Evolutionary conservation across 306 rosid genomes (phyloP).

Genomic region (Cicer cuneatum): DNA sequence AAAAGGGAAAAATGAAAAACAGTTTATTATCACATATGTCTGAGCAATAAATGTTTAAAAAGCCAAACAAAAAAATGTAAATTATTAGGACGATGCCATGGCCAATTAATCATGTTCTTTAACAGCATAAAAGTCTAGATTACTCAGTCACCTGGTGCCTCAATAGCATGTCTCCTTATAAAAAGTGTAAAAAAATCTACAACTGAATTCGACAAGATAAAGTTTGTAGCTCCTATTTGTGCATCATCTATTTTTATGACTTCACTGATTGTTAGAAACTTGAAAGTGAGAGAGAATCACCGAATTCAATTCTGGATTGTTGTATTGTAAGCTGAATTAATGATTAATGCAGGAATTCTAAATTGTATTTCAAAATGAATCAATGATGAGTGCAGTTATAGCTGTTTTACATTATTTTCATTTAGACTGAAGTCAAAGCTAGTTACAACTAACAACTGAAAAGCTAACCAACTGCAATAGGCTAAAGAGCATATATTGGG

Average conservation of each 20-base stretch:
- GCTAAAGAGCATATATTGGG: background rate
- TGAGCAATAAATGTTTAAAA: conserved; percentile 13
- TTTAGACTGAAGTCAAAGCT: conserved; percentile 2
- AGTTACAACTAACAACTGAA: conserved; percentile 11
- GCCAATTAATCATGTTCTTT: conserved; percentile 10
- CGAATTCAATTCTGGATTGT: too few species aligned
- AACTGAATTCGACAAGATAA: too few species aligned
- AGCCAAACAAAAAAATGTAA: background rate
- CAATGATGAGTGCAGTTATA: background rate
- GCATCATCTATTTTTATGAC: conserved; percentile 7
- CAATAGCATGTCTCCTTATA: background rate
- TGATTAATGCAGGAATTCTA: too few species aligned
- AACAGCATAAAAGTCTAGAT: conserved; percentile 7
- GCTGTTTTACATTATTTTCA: background rate
- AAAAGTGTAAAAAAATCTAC: background rate
- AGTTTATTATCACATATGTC: background rate
- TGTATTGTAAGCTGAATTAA: too few species aligned
- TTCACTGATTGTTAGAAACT: background rate
- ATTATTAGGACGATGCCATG: conserved; percentile 4
- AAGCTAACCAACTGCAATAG: conserved; percentile 4
- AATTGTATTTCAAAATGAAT: too few species aligned
- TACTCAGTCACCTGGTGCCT: conserved; percentile 7
- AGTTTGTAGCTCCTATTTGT: too few species aligned
- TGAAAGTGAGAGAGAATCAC: too few species aligned
- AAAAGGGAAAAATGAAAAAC: background rate